These are phyloP conservation scores for Cladobotryum protrusum DNA, from an alignment of 2,329 filamentous ascomycete genomes.

Conservation along the genomic window DNA sequence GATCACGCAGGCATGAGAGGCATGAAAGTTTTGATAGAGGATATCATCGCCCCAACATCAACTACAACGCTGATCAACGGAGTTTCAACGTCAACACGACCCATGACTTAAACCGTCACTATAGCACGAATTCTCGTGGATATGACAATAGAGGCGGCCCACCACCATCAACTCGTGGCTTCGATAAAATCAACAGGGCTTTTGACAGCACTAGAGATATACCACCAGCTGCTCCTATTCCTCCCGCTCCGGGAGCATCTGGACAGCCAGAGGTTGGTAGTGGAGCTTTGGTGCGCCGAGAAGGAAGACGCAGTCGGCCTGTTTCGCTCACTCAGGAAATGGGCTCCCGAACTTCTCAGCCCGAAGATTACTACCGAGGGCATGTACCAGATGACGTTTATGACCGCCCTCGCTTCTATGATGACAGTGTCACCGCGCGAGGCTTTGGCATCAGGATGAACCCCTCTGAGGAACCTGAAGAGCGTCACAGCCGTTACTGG, in stretches of 20 bases:
- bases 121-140: slow-evolving; percentile 29
- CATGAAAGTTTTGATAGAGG: slow-evolving; percentile 51
- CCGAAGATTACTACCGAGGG: slow-evolving; percentile 43
- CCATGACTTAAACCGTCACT: slow-evolving; percentile 38
- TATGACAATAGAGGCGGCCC: slow-evolving; percentile 45
- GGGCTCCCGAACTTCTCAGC: slow-evolving; percentile 35
- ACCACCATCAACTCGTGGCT: slow-evolving; percentile 62
- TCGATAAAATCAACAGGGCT: slow-evolving; percentile 59
- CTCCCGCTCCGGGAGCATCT: slow-evolving; percentile 27
- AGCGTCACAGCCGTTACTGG: slow-evolving; percentile 34
- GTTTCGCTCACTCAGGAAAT: slow-evolving; percentile 50
- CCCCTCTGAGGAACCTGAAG: slow-evolving; percentile 31
- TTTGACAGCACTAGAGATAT: slow-evolving; percentile 42
- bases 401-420: slow-evolving; percentile 37
- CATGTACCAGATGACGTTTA: slow-evolving; percentile 41
- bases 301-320: slow-evolving; percentile 33
- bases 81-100: slow-evolving; percentile 42
- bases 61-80: slow-evolving; percentile 40
- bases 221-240: slow-evolving; percentile 36
- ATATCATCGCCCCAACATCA: slow-evolving; percentile 51
- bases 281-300: slow-evolving; percentile 14
- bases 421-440: slow-evolving; percentile 40
- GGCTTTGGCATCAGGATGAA: slow-evolving; percentile 49
- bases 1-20: slow-evolving; percentile 40
- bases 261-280: slow-evolving; percentile 16